phyloP scores from a whole-genome alignment of 2,329 filamentous ascomycete genomes.

The Calonectria naviculata region DNA sequence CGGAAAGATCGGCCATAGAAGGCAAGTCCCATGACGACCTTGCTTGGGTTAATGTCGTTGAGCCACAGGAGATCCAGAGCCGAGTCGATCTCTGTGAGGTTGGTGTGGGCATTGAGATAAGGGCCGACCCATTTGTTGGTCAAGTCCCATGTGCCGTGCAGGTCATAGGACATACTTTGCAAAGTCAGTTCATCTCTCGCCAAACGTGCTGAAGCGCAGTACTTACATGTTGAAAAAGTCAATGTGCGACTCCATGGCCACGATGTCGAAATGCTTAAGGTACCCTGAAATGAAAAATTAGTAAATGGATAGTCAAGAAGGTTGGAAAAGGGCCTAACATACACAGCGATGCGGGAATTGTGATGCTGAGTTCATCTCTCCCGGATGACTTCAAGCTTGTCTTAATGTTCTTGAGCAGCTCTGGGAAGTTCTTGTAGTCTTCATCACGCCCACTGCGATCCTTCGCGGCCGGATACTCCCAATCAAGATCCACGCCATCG shows the following conservation, averaged over 20 bases:
- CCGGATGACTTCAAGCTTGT: background rate
- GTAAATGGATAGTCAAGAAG: too few species aligned
- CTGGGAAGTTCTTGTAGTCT: slow-evolving; percentile 48
- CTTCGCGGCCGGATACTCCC: slow-evolving; percentile 36
- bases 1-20: slow-evolving; percentile 32
- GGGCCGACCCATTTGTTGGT: background rate
- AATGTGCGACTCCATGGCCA: slow-evolving; percentile 7
- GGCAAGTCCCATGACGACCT: slow-evolving; percentile 17
- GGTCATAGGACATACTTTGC: slow-evolving; percentile 11
- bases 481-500: slow-evolving; percentile 34
- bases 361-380: background rate
- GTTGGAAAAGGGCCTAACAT: too few species aligned
- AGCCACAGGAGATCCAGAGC: slow-evolving; percentile 26
- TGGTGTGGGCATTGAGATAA: slow-evolving; percentile 28
- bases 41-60: slow-evolving; percentile 2
- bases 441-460: slow-evolving; percentile 48
- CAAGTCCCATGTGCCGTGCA: slow-evolving; percentile 22
- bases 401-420: slow-evolving; percentile 33
- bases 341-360: slow-evolving; percentile 36
- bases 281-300: slow-evolving; percentile 30
- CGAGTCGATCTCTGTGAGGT: slow-evolving; percentile 23
- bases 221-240: slow-evolving; percentile 14
- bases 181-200: too few species aligned
- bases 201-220: too few species aligned
- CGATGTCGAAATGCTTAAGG: slow-evolving; percentile 41